Evolutionary conservation across 2,329 filamentous ascomycete species (phyloP), one percentile per base, ranked within the genome.

Genomic region (Aspergillus hiratsukae): DNA sequence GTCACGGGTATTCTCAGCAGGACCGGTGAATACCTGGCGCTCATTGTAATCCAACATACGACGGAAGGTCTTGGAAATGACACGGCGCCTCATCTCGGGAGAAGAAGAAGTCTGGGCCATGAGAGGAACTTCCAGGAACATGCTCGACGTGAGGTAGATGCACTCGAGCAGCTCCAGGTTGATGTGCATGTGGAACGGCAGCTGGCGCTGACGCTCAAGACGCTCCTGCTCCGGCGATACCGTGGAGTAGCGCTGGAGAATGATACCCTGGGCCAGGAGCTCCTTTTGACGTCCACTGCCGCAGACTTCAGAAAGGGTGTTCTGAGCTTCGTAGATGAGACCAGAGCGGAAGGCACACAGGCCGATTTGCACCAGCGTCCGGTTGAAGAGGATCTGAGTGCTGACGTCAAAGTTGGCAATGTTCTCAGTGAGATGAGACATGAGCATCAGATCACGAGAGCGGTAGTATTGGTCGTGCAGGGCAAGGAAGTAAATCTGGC

Each of bases 161-260:
- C 94, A 97, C 80, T 99, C 94, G 41, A 99, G 85, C 54, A 99
- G 85, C 76, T 99, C 94, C 52, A 99, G 84, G 82, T 99, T 99
- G 82, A 99, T 99, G 83, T 99, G 94, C 91, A 99, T 97, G 81
- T 99, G 94, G 87, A 99, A 99, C 40, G 94, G 94, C 65, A 99
- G 84, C 79, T 99, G 94, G 68, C 94, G 88, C 79, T 97, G 93
- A 74, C 94, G 90, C 81, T 99, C 94, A 41, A 97, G 84, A 64
- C 93, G 90, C 80, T 99, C 94, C 78, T 99, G 94, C 78, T 99
- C 94, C 19, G 94, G 94, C 37, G 92, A 94, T 60, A 99, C 94
- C 70, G 96, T 92, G 69, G 86, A 93, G 80, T 92, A 99, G 66
- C 94, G 86, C 80, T 99, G 94, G 75, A 99, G 94, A 82, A 97